Evolutionary conservation across 495 filamentous ascomycete species (phyloP), one percentile per base, ranked within the genome.

Genomic region (Tuber melanosporum): DNA sequence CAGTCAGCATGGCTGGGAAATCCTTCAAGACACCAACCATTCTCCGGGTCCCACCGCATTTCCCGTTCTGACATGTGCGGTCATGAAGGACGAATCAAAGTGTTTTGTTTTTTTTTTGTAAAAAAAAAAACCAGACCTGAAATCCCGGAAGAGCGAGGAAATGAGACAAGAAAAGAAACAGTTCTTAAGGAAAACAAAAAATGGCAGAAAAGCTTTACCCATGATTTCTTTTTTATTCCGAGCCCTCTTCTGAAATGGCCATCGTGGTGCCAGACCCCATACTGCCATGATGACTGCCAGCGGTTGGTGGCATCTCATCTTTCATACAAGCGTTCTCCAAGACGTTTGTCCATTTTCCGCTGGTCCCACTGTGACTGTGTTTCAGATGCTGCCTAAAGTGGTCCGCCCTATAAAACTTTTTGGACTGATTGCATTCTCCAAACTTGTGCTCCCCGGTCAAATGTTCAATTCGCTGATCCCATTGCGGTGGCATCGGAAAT

Each of bases 291-390:
- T 80, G 78, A 44, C 71, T 80, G 46, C 73, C 72, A 17, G 78
- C 45, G 62, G 73, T 74, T 57, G 78, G 78, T 76, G 78, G 77
- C 57, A 80, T 80, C 84, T 98, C 95, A 78, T 97, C 94, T 85
- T 94, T 92, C 95, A 98, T 97, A 85, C 95, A 98, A 45, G 94
- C 93, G 82, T 92, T 96, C 83, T 99, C 95, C 66, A 99, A 85
- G 87, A 97, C 95, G 84, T 99, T 99, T 32, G 95, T 99, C 95
- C 96, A 98, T 84, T 98, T 98, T 39, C 95, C 95, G 85, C 94
- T 97, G 2, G 94, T 95, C 19, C 95, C 96, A 10, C 92, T 93
- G 85, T 99, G 95, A 83, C 95, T 98, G 81, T 99, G 95, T 87
- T 99, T 99, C 73, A 99, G 87, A 85, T 99, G 95, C 84, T 99